phyloP scores from a whole-genome alignment of 2,329 filamentous ascomycete species.

The Aspergillus sp. region DNA sequence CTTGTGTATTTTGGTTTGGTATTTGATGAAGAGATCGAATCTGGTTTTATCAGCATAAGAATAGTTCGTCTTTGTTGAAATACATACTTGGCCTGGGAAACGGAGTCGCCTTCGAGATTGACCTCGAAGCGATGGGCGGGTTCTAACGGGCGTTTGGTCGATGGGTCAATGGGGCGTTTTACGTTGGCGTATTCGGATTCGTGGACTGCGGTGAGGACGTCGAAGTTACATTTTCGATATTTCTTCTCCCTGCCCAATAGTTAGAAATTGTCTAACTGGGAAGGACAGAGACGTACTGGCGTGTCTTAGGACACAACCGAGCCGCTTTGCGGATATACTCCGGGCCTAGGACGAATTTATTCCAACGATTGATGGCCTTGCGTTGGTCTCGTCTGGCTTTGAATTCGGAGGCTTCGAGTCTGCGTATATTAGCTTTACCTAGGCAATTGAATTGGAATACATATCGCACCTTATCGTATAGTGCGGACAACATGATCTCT shows the following conservation, averaged over 20 bases:
- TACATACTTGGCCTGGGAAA: constrained; percentile 41
- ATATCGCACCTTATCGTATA: constrained; percentile 47
- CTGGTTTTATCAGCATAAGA: constrained; percentile 14
- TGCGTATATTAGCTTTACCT: constrained; percentile 12
- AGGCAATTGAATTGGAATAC: neutral
- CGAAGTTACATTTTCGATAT: constrained; percentile 37
- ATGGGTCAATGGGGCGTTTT: constrained; percentile 38
- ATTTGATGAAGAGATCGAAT: constrained; percentile 42
- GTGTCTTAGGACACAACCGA: constrained; percentile 38
- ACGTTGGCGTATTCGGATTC: constrained; percentile 40
- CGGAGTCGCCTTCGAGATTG: constrained; percentile 41
- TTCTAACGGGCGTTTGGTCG: constrained; percentile 38
- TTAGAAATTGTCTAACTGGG: neutral
- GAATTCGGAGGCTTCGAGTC: constrained; percentile 38
- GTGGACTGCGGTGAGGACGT: constrained; percentile 36
- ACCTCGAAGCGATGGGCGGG: constrained; percentile 46
- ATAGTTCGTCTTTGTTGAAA: neutral
- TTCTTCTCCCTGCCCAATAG: constrained; percentile 37
- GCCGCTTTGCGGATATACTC: constrained; percentile 43
- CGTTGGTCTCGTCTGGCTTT: constrained; percentile 41
- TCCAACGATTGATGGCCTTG: constrained; percentile 44
- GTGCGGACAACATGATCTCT: constrained; percentile 81
- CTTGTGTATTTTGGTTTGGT: constrained; percentile 41
- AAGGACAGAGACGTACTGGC: constrained; percentile 30
- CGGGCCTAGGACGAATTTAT: constrained; percentile 41